These are phyloP conservation scores for Rhizopus delemar DNA, from an alignment of 371 early-diverging fungal species.

Conservation along the genomic window DNA sequence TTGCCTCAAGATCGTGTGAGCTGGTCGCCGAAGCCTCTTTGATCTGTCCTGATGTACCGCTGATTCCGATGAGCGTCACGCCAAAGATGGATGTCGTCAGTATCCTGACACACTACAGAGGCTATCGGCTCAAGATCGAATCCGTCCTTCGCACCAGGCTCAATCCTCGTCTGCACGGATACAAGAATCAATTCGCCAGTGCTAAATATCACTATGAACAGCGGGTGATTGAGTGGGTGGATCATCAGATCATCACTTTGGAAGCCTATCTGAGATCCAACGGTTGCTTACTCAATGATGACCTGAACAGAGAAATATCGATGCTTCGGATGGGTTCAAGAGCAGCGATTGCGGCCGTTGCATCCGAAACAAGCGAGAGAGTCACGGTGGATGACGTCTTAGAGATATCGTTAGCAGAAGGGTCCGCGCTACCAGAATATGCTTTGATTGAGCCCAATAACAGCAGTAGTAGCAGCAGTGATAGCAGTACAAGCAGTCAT, in stretches of 20 bases:
- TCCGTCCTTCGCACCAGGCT: conserved; percentile 37
- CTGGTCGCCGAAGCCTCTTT: conserved; percentile 30
- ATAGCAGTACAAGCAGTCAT: neutral
- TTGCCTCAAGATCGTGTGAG: conserved; percentile 26
- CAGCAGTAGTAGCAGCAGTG: conserved; percentile 9
- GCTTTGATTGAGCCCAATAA: neutral
- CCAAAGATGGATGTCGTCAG: conserved; percentile 6
- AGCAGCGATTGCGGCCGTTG: conserved; percentile 44
- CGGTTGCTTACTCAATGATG: conserved; percentile 32
- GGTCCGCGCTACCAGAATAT: conserved; percentile 40
- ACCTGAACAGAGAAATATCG: conserved; percentile 39
- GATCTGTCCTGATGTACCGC: conserved; percentile 32
- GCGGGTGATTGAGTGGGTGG: conserved; percentile 47
- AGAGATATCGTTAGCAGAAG: conserved; percentile 35
- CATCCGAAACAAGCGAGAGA: conserved; percentile 39
- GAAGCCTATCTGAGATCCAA: conserved; percentile 38
- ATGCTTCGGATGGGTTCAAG: conserved; percentile 45
- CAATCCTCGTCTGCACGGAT: conserved; percentile 38
- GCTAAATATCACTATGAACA: conserved; percentile 42
- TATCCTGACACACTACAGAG: conserved; percentile 38
- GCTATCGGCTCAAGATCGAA: conserved; percentile 43
- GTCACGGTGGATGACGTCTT: conserved; percentile 52
- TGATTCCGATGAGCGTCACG: conserved; percentile 24
- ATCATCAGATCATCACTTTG: conserved; percentile 39
- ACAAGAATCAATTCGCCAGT: conserved; percentile 35